Base-by-base conservation (phyloP, 2,329 filamentous ascomycete species). In the Epichloe uncinata region DNA sequence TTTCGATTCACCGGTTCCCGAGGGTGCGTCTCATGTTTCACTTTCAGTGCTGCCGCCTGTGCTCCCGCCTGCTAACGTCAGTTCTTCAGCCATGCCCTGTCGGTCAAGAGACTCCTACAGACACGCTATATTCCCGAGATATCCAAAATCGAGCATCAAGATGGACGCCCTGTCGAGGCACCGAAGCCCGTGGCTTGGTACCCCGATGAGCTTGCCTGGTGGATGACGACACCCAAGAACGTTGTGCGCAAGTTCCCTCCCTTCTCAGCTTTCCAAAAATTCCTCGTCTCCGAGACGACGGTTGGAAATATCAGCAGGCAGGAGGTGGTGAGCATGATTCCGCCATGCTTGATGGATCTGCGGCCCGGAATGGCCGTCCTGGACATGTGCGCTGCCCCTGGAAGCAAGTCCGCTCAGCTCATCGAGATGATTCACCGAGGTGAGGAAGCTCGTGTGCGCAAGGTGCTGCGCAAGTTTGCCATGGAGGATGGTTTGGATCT, bases 321-420 rank as follows among this genome's bases (percentile, higher is more conserved):
- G 69, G 93, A 98, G 71, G 85, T 95, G 42, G 93, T 98, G 61
- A 95, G 88, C 72, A 98, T 98, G 93, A 97, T 98, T 55, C 93
- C 93, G 26, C 93, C 93, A 26, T 77, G 97, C 58, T 75, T 97
- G 59, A 85, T 98, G 74, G 90, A 97, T 61, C 76, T 97, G 47
- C 81, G 81, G 58, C 90, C 93, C 4, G 87, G 90, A 49, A 95
- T 96, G 84, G 85, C 84, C 1, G 90, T 96, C 9, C 72, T 98
- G 58, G 93, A 98, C 66, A 83, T 98, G 73, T 98, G 93, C 69
- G 93, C 93, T 52, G 93, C 93, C 1, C 1, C 93, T 1, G 93
- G 93, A 53, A 97, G 91, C 73, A 98, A 98, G 74, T 90, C 93
- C 12, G 87, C 89, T 3, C 93, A 98, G 72, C 71, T 98, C 51